These are phyloP conservation scores for Coemansia sp. DNA, from an alignment of 192 early-diverging fungal species.

Conservation along the genomic window DNA sequence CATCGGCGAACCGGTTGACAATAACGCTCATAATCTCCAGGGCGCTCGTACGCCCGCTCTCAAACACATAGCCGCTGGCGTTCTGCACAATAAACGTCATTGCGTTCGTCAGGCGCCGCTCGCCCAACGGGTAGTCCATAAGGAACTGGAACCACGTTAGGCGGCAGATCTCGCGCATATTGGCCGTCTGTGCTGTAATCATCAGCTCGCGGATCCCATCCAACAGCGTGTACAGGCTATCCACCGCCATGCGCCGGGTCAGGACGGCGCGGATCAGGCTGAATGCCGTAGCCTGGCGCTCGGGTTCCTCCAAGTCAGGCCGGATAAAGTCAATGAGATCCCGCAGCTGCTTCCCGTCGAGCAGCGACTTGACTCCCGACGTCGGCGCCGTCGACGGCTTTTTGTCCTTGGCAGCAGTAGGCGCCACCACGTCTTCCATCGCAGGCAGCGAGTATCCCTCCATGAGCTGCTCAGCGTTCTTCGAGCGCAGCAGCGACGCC, in stretches of 20 bases:
- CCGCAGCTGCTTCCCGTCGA: slow-evolving; percentile 63
- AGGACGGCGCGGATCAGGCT: slow-evolving; percentile 85
- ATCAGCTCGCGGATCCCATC: slow-evolving; percentile 75
- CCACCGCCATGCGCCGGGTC: slow-evolving; percentile 76
- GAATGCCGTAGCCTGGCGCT: slow-evolving; percentile 80
- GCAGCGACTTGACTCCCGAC: slow-evolving; percentile 23
- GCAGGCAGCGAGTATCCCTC: slow-evolving; percentile 26
- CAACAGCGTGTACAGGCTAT: slow-evolving; percentile 94
- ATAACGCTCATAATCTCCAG: slow-evolving; percentile 84
- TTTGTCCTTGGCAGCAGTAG: slow-evolving; percentile 4
- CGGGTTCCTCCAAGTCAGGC: slow-evolving; percentile 88
- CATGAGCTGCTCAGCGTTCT: slow-evolving; percentile 68
- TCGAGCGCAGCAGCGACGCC: slow-evolving; percentile 72
- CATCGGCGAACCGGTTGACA: slow-evolving; percentile 75
- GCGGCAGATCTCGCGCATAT: slow-evolving; percentile 82
- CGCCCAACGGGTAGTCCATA: slow-evolving; percentile 93
- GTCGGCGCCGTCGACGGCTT: not conserved
- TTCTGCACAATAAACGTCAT: slow-evolving; percentile 90
- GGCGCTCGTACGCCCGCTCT: slow-evolving; percentile 88
- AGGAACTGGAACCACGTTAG: slow-evolving; percentile 84
- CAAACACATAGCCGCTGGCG: slow-evolving; percentile 78
- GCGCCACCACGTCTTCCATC: not conserved
- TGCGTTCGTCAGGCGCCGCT: slow-evolving; percentile 72
- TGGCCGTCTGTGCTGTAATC: slow-evolving; percentile 78
- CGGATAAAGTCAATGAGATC: slow-evolving; percentile 74